Evolutionary conservation across 208 protist species (phyloP), one percentile per base, ranked within the genome.

Genomic region (Trypanosoma cruzi): DNA sequence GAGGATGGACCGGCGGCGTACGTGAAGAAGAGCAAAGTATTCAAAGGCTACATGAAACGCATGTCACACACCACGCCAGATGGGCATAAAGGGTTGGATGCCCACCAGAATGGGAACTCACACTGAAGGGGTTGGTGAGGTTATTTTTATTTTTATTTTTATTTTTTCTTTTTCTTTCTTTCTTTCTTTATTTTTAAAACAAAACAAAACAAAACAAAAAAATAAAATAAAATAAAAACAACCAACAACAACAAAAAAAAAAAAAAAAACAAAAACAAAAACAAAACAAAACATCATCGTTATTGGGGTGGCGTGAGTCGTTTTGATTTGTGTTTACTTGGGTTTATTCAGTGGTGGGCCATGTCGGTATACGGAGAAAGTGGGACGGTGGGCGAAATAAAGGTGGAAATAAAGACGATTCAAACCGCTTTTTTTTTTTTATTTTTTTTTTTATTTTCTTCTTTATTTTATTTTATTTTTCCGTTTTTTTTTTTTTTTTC

Each of bases 11-110:
- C 67, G 18, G 73, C 85, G 48, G 72, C 70, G 37, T 79, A 78
- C 40, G 75, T 88, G 28, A 65, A 73, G 55, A 71, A 78, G 14
- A 90, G 82, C 75, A 50, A 55, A 24, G 73, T 79, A 52, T 79
- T 93, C 59, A 79, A 64, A 62, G 53, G 40, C n/a, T 93, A 85
- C 62, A 77, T 91, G 37, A 48, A 80, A 7, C 80, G 79, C 53
- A 83, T 94, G 49, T 80, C 79, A 36, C 61, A 77, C 18, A 28
- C 58, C 22, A 58, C 84, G 18, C 90, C 90, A 13, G 13, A 44
- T 44, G 37, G 50, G 20, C 22, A 29, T 8, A 31, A 55, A 6
- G 22, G 50, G n/a, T n/a, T 55, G 10, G 20, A 14, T 40, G 34
- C 48, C 37, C 20, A 58, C 60, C 54, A 60, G 6, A 44, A 46